A percentile compares a stretch with the other conserved stretches of the same genome.
Conservation (phyloP, 2,329 filamentous ascomycete species). For the Claviceps paspali region DNA sequence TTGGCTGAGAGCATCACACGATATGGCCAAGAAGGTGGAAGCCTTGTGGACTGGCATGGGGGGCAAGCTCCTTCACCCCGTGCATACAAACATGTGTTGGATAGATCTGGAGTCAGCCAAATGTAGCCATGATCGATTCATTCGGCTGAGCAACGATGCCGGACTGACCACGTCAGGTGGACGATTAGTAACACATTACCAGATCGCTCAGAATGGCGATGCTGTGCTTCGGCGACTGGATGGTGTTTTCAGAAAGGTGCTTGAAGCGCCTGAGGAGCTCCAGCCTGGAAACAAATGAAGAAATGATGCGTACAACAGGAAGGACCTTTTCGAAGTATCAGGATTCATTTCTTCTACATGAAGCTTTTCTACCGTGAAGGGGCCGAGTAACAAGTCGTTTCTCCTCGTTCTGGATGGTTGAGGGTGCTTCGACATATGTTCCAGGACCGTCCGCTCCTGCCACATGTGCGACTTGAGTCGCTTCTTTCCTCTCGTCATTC, state of each 20-base stretch:
- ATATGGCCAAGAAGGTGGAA: conserved; percentile 48
- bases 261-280: conserved; percentile 9
- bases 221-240: conserved; percentile 44
- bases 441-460: conserved; percentile 2
- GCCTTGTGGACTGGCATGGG: conserved; percentile 55
- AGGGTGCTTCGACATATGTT: background rate
- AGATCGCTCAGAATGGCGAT: conserved; percentile 46
- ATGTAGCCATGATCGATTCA: conserved; percentile 22
- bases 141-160: conserved; percentile 23
- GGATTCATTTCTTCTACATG: too few species aligned
- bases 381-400: background rate
- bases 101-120: conserved; percentile 52
- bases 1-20: conserved; percentile 43
- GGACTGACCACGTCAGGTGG: conserved; percentile 26
- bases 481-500: conserved; percentile 1
- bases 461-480: conserved; percentile 3
- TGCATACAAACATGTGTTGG: conserved; percentile 91
- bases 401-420: background rate
- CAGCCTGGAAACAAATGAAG: background rate
- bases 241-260: conserved; percentile 31
- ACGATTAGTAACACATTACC: conserved; percentile 34
- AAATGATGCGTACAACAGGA: background rate
- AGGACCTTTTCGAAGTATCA: background rate
- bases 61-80: conserved; percentile 51
- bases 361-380: background rate